Evolutionary conservation across 495 filamentous ascomycete species (phyloP).

Genomic region (Tuber indicum): DNA sequence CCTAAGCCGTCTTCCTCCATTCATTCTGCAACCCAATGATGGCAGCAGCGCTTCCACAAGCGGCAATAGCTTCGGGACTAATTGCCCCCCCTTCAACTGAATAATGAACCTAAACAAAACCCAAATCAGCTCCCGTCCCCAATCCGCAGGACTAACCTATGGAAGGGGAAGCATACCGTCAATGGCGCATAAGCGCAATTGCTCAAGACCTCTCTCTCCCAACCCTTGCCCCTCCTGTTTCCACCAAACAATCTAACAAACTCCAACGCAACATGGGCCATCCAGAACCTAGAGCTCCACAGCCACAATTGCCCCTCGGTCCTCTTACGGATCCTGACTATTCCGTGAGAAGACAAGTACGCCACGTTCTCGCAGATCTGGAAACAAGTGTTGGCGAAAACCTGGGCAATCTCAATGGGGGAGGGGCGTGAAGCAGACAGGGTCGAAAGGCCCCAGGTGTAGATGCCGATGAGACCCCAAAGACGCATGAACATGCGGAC

Average conservation of each 20-base stretch:
- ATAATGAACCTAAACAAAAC: slow-evolving; percentile 59
- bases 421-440: slow-evolving; percentile 45
- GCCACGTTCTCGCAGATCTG: slow-evolving; percentile 79
- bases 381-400: slow-evolving; percentile 59
- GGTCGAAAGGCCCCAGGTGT: slow-evolving; percentile 59
- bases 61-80: slow-evolving; percentile 54
- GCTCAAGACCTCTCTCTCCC: slow-evolving; percentile 47
- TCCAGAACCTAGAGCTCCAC: slow-evolving; percentile 78
- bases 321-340: slow-evolving; percentile 55
- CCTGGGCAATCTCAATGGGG: slow-evolving; percentile 61
- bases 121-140: slow-evolving; percentile 13
- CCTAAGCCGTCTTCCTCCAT: slow-evolving; percentile 50
- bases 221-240: slow-evolving; percentile 44
- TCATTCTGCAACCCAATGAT: slow-evolving; percentile 60
- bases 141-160: not conserved
- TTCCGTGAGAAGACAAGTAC: slow-evolving; percentile 64
- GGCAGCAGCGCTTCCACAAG: slow-evolving; percentile 60
- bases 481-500: slow-evolving; percentile 67
- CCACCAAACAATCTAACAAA: slow-evolving; percentile 55
- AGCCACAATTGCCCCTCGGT: slow-evolving; percentile 54
- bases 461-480: slow-evolving; percentile 72
- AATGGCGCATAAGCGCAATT: slow-evolving; percentile 55
- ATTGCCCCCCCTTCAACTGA: slow-evolving; percentile 63
- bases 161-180: slow-evolving; percentile 42
- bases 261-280: slow-evolving; percentile 67